Evolutionary conservation across 2,329 filamentous ascomycete genomes (phyloP).

Genomic region (Talaromyces pinophilus): DNA sequence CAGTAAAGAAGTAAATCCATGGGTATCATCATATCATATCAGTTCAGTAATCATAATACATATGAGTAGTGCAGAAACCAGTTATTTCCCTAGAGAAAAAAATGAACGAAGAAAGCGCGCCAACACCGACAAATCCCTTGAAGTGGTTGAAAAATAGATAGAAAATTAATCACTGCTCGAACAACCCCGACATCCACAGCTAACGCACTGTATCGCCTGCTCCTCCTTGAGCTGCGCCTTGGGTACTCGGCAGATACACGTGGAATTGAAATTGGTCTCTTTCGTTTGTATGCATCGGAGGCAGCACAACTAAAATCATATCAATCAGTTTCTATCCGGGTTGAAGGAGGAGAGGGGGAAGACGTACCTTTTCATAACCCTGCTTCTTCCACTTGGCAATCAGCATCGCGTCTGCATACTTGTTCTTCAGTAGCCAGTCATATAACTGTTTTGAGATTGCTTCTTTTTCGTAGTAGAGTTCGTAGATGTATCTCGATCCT

Average conservation of each 20-base stretch:
- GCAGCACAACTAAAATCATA: slow-evolving; percentile 72
- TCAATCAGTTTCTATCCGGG: not conserved
- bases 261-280: slow-evolving; percentile 98
- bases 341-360: not conserved
- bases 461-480: slow-evolving; percentile 96
- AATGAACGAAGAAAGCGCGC: not conserved
- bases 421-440: slow-evolving; percentile 95
- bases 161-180: slow-evolving; percentile 70
- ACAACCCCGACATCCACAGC: slow-evolving; percentile 90
- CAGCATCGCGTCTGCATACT: slow-evolving; percentile 89
- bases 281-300: slow-evolving; percentile 98
- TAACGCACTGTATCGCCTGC: slow-evolving; percentile 89
- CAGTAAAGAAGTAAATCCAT: slow-evolving; percentile 8
- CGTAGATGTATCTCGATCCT: slow-evolving; percentile 87
- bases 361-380: slow-evolving; percentile 87
- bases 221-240: slow-evolving; percentile 86
- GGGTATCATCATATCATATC: slow-evolving; percentile 15
- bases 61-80: not conserved
- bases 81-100: not conserved
- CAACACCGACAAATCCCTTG: not conserved
- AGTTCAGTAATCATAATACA: slow-evolving; percentile 19
- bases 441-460: slow-evolving; percentile 90
- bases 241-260: slow-evolving; percentile 94
- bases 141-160: not conserved
- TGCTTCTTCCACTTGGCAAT: slow-evolving; percentile 99